Percentiles rank a stretch among this genome's conserved stretches.
Conservation (phyloP, 352 stramenopile genomes). For the Aphanomyces euteiches region DNA sequence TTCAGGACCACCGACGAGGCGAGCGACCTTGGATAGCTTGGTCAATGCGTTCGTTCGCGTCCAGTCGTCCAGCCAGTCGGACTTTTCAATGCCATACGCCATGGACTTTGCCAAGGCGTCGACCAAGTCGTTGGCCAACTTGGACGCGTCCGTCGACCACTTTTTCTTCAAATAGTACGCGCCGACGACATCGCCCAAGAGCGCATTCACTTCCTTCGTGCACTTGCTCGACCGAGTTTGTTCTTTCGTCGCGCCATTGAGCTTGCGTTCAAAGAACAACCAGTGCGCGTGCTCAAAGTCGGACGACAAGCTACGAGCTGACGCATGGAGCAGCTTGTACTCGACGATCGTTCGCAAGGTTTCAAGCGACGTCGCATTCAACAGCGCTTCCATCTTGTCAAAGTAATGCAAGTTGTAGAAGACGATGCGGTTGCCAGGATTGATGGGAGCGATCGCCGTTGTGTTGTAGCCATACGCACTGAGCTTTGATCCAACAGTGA, state of each 20-base stretch:
- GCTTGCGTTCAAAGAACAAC: slow-evolving; percentile 17
- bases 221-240: neutral
- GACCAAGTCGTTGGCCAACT: slow-evolving; percentile 18
- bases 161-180: slow-evolving; percentile 15
- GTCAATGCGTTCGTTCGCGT: slow-evolving; percentile 12
- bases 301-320: neutral
- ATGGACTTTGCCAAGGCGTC: neutral
- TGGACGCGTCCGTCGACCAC: slow-evolving; percentile 9
- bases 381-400: slow-evolving; percentile 37
- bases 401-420: slow-evolving; percentile 60
- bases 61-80: slow-evolving; percentile 16
- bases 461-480: slow-evolving; percentile 20
- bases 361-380: slow-evolving; percentile 35
- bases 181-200: slow-evolving; percentile 18
- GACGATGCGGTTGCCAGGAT: slow-evolving; percentile 36
- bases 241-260: slow-evolving; percentile 25
- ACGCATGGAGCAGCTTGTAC: slow-evolving; percentile 53
- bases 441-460: slow-evolving; percentile 13
- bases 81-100: slow-evolving; percentile 4
- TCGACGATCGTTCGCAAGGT: slow-evolving; percentile 52
- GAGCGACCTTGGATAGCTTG: slow-evolving; percentile 24
- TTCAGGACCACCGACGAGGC: slow-evolving; percentile 1
- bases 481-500: slow-evolving; percentile 3
- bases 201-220: neutral
- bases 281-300: slow-evolving; percentile 14